Evolutionary conservation across 805 yeast species (phyloP).

Genomic region (Suhomyces sp.): DNA sequence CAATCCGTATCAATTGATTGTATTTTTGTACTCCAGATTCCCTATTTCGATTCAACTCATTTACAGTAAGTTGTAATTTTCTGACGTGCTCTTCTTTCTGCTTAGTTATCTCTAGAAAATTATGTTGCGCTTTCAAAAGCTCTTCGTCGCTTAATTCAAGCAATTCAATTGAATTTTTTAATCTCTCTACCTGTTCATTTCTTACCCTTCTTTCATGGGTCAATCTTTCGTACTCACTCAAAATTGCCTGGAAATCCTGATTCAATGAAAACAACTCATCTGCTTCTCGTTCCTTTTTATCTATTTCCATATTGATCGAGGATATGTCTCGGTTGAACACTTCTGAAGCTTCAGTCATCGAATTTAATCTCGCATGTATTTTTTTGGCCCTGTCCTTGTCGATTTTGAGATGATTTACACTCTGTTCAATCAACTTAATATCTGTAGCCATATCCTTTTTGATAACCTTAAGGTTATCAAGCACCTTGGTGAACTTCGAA

Average conservation of each 20-base stretch:
- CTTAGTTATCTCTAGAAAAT: slow-evolving; percentile 25
- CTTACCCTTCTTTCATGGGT: slow-evolving; percentile 47
- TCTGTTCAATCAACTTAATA: slow-evolving; percentile 71
- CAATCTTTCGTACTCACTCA: slow-evolving; percentile 62
- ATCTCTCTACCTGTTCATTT: slow-evolving; percentile 50
- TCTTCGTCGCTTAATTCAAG: slow-evolving; percentile 42
- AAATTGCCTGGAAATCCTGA: slow-evolving; percentile 74
- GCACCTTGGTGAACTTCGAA: slow-evolving; percentile 84
- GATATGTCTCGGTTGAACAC: slow-evolving; percentile 48
- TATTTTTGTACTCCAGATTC: slow-evolving; percentile 20
- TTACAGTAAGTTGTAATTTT: slow-evolving; percentile 5
- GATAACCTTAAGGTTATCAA: slow-evolving; percentile 72
- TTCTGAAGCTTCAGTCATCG: slow-evolving; percentile 45
- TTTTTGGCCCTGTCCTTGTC: slow-evolving; percentile 74
- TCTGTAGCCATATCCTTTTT: slow-evolving; percentile 77
- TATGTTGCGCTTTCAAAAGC: slow-evolving; percentile 27
- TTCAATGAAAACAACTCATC: slow-evolving; percentile 68
- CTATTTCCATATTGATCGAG: slow-evolving; percentile 49
- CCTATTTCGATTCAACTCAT: slow-evolving; percentile 19
- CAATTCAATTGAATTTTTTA: slow-evolving; percentile 46
- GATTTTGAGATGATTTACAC: slow-evolving; percentile 69
- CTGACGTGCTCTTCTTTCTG: slow-evolving; percentile 17
- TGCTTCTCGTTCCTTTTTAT: slow-evolving; percentile 52
- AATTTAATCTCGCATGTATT: slow-evolving; percentile 47
- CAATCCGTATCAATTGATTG: slow-evolving; percentile 40